Evolutionary conservation across 2,329 filamentous ascomycete species (phyloP), one percentile per base, ranked within the genome.

Genomic region (Fusarium albosuccineum): DNA sequence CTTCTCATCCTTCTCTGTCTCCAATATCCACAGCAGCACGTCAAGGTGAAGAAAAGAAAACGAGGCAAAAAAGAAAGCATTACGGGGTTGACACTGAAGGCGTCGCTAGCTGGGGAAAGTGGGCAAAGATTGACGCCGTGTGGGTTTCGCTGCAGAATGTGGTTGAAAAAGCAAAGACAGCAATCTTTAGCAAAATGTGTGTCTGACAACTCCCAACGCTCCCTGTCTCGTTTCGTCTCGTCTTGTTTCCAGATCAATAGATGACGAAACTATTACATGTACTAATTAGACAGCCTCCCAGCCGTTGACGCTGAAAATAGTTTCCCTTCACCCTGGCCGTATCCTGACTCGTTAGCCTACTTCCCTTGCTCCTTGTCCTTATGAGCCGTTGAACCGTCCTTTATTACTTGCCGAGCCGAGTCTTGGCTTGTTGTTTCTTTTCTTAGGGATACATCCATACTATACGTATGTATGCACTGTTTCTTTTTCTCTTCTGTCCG

Each of bases 101-200:
- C 22, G 9, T 54, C 49, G 57, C 49, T 46, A 54, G 34, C 27
- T 27, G 17, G 26, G 34, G 40, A 29, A 59, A 34, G 56, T 40
- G 56, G 40, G 30, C 39, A 30, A 33, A 41, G 41, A 39, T 9
- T 44, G 40, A 33, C 29, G 30, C 22, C 33, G 44, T 48, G 30
- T 41, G 22, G 26, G 17, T 22, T 48, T 22, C 14, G 29, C 30
- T 36, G 16, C 16, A 48, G 30, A 13, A 22, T 36, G 6, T n/a
- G 26, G 11, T 26, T 33, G 11, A 33, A 54, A 59, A 59, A 59
- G 49, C 49, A 59, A 59, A 22, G 22, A 17, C 30, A 33, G 45
- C 27, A 54, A 45, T 41, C 55, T 52, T 44, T 30, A 57, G 17
- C 30, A 17, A 17, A 34, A 50, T 26, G 46, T 37, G 33, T 26